Percentiles rank a stretch among this genome's conserved stretches.
Conservation (phyloP, 2,329 filamentous ascomycete species). For the Drechslerella coelobrocha region DNA sequence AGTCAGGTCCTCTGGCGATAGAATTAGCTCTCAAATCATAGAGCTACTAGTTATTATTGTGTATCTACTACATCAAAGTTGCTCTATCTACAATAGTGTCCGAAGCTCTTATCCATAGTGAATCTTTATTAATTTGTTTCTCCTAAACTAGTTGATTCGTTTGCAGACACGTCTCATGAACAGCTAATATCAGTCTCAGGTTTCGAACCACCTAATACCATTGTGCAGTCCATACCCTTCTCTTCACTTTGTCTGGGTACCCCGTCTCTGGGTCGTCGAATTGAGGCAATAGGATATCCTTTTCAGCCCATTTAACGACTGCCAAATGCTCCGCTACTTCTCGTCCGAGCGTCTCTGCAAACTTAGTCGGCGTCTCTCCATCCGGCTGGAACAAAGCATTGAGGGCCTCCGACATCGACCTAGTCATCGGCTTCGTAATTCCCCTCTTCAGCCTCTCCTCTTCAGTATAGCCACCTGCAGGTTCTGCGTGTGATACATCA, state of each 20-base stretch:
- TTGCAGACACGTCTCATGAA: too few relatives aligned
- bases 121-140: too few relatives aligned
- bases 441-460: slow-evolving; percentile 64
- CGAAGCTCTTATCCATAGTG: too few relatives aligned
- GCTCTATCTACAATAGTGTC: too few relatives aligned
- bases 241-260: slow-evolving; percentile 63
- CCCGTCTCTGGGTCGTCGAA: slow-evolving; percentile 68
- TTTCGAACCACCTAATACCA: slow-evolving; percentile 66
- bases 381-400: slow-evolving; percentile 62
- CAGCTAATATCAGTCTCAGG: too few relatives aligned
- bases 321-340: slow-evolving; percentile 22
- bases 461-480: slow-evolving; percentile 64
- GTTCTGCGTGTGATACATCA: slow-evolving; percentile 55
- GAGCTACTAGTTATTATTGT: too few relatives aligned
- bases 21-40: too few relatives aligned
- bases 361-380: slow-evolving; percentile 57
- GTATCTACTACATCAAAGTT: too few relatives aligned
- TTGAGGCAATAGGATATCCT: slow-evolving; percentile 63
- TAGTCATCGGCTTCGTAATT: slow-evolving; percentile 65
- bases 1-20: too few relatives aligned
- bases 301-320: slow-evolving; percentile 21
- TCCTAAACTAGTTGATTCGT: too few relatives aligned
- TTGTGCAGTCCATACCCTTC: slow-evolving; percentile 68
- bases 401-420: slow-evolving; percentile 65
- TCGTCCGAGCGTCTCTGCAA: slow-evolving; percentile 60